Evolutionary conservation across 2,329 filamentous ascomycete genomes (phyloP).

Genomic region (Calonectria pseudoturangicola): DNA sequence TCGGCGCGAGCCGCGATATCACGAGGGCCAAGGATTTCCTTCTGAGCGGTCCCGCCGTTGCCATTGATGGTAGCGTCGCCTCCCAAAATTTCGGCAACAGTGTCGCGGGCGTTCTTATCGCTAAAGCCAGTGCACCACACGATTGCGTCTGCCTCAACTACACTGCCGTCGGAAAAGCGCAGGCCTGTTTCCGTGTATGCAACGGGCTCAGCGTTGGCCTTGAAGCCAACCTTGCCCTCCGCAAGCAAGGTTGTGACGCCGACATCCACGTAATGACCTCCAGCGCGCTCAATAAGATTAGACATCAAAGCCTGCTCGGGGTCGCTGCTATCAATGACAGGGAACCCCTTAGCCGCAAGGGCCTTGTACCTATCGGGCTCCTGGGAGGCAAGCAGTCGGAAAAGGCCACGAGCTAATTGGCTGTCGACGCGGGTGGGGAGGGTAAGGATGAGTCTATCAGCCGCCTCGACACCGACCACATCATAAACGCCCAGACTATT

Average conservation of each 20-base stretch:
- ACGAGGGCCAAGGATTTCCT: background rate
- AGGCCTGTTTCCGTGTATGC: slow-evolving; percentile 34
- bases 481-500: slow-evolving; percentile 38
- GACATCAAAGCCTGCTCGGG: slow-evolving; percentile 18
- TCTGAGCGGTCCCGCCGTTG: background rate
- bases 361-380: slow-evolving; percentile 40
- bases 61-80: fast-evolving
- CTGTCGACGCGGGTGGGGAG: slow-evolving; percentile 31
- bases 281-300: slow-evolving; percentile 40
- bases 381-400: slow-evolving; percentile 32
- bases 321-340: slow-evolving; percentile 32
- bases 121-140: slow-evolving; percentile 46
- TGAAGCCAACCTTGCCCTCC: slow-evolving; percentile 30
- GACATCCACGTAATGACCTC: slow-evolving; percentile 42
- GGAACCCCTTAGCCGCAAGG: slow-evolving; percentile 33
- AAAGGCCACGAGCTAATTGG: slow-evolving; percentile 33
- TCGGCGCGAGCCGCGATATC: slow-evolving; percentile 37
- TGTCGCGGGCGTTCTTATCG: slow-evolving; percentile 32
- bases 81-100: slow-evolving; percentile 25
- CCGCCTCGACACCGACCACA: slow-evolving; percentile 21
- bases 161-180: slow-evolving; percentile 38
- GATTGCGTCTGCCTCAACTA: slow-evolving; percentile 28
- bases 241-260: slow-evolving; percentile 36
- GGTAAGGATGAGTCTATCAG: slow-evolving; percentile 39
- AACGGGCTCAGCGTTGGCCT: slow-evolving; percentile 29